Percentiles rank a stretch among this genome's conserved stretches.
phyloP scores from a whole-genome alignment of 441 rosid species.

The Populus hybrid region DNA sequence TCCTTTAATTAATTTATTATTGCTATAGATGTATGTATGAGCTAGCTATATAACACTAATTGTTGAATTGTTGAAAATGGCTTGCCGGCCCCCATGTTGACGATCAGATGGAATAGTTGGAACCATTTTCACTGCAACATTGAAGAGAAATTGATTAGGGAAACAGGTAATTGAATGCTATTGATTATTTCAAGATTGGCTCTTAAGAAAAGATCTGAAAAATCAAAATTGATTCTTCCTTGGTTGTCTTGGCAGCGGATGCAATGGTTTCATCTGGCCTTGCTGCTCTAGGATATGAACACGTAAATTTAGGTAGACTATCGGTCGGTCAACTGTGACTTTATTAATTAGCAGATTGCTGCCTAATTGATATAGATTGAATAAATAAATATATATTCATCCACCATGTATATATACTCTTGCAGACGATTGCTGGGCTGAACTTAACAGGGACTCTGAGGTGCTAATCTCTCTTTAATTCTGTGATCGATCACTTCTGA shows the following conservation, averaged over 20 bases:
- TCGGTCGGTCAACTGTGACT: not conserved
- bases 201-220: not conserved
- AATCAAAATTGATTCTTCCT: not conserved
- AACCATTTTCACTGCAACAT: conserved; percentile 48
- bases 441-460: conserved; percentile 20
- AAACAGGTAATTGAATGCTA: conserved; percentile 34
- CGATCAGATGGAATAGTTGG: conserved; percentile 61
- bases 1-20: too few species aligned
- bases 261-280: conserved; percentile 55
- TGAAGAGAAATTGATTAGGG: conserved; percentile 44
- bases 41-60: not conserved
- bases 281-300: conserved; percentile 41
- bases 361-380: too few species aligned
- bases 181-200: not conserved
- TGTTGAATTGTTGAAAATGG: not conserved
- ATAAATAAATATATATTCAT: not conserved
- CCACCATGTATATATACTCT: too few species aligned
- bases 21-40: not conserved
- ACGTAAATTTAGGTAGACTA: conserved; percentile 41
- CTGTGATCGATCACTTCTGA: too few species aligned
- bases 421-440: conserved; percentile 28
- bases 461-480: not conserved
- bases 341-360: too few species aligned
- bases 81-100: not conserved
- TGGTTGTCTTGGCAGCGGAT: conserved; percentile 33